Evolutionary conservation across 2,329 filamentous ascomycete species (phyloP).

Genomic region (Fusarium sp.): DNA sequence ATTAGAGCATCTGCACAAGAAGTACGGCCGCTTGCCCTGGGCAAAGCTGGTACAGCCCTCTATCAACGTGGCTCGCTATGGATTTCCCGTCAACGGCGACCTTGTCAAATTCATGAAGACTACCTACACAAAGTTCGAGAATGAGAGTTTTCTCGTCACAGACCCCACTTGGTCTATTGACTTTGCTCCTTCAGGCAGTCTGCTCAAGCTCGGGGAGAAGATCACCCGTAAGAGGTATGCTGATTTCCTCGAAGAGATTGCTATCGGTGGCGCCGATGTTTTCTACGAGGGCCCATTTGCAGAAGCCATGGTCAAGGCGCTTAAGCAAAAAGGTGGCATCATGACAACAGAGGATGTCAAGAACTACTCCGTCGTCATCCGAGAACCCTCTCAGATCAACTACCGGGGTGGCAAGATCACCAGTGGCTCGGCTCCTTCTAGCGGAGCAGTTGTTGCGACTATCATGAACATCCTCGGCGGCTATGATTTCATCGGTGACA

Average conservation of each 20-base stretch:
- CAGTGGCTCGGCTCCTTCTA: slow-evolving; percentile 76
- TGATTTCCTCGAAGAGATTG: slow-evolving; percentile 78
- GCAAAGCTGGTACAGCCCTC: slow-evolving; percentile 76
- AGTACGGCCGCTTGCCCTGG: slow-evolving; percentile 75
- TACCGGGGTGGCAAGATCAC: slow-evolving; percentile 80
- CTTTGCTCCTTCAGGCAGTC: slow-evolving; percentile 81
- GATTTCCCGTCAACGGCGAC: slow-evolving; percentile 79
- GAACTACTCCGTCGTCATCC: slow-evolving; percentile 76
- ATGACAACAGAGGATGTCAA: slow-evolving; percentile 81
- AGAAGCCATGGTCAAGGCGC: slow-evolving; percentile 74
- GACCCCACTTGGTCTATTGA: slow-evolving; percentile 85
- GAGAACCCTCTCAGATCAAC: slow-evolving; percentile 70
- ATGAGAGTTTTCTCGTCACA: slow-evolving; percentile 69
- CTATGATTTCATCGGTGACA: slow-evolving; percentile 72
- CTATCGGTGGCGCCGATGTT: slow-evolving; percentile 71
- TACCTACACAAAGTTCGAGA: slow-evolving; percentile 56
- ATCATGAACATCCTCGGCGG: slow-evolving; percentile 80
- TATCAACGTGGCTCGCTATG: slow-evolving; percentile 76
- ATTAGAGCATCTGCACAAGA: slow-evolving; percentile 77
- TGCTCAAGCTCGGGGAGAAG: slow-evolving; percentile 75
- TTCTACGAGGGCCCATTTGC: slow-evolving; percentile 80
- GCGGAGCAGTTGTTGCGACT: slow-evolving; percentile 78
- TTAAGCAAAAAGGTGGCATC: slow-evolving; percentile 74
- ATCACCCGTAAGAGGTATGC: slow-evolving; percentile 82
- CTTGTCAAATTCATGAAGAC: slow-evolving; percentile 76